phyloP scores from a whole-genome alignment of 2,329 filamentous ascomycete species.

The Penicillium sp. region DNA sequence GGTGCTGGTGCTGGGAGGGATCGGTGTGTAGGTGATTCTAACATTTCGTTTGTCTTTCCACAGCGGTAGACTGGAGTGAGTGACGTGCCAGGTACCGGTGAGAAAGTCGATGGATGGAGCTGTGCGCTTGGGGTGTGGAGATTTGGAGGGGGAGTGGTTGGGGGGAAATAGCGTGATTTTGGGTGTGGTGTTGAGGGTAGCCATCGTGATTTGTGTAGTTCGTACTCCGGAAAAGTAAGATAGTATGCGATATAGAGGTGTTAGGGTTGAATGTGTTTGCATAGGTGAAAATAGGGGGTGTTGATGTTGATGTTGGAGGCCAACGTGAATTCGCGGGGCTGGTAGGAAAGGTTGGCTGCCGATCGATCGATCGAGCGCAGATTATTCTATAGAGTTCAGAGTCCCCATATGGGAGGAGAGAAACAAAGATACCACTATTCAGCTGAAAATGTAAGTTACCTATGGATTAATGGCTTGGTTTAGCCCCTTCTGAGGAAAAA shows the following conservation, averaged over 20 bases:
- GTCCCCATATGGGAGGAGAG: too few relatives aligned
- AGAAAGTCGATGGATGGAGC: constrained; percentile 24
- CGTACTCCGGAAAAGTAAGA: too few relatives aligned
- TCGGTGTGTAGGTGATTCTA: constrained; percentile 27
- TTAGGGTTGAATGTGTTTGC: background rate
- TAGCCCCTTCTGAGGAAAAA: too few relatives aligned
- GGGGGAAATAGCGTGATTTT: background rate
- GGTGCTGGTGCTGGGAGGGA: constrained; percentile 10
- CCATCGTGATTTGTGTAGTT: background rate
- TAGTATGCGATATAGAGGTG: background rate
- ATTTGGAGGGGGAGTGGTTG: background rate
- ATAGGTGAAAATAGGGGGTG: background rate
- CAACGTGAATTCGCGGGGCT: background rate
- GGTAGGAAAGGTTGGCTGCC: background rate
- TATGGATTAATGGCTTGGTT: too few relatives aligned
- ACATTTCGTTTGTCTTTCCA: constrained; percentile 32
- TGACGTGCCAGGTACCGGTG: constrained; percentile 30
- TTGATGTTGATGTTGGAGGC: background rate
- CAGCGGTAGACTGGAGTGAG: constrained; percentile 28
- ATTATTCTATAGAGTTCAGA: too few relatives aligned
- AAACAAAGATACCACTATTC: too few relatives aligned
- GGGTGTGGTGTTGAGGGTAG: background rate
- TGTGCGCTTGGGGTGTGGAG: background rate
- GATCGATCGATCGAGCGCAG: background rate
- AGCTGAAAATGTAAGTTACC: too few relatives aligned